Percentiles rank a stretch among this genome's conserved stretches.
These are phyloP conservation scores for cucumber (Cucumis sativus) DNA, from an alignment of 306 rosid species.

Conservation along the genomic window Cucumber_9930_V3 NC_026657.2:6126001-6126500, in stretches of 20 bases:
- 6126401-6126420: conserved; percentile 76
- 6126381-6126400: conserved; percentile 15
- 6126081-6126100: background rate
- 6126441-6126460: conserved; percentile 49
- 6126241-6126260: background rate
- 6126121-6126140: background rate
- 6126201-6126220: background rate
- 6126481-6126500: conserved; percentile 78
- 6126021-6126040: background rate
- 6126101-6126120: background rate
- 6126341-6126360: conserved; percentile 14
- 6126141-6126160: background rate
- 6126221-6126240: background rate
- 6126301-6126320: conserved; percentile 11
- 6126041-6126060: background rate
- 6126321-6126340: conserved; percentile 14
- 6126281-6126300: background rate
- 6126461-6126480: conserved; percentile 64
- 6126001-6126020: background rate
- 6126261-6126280: background rate
- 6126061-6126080: background rate
- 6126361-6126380: conserved; percentile 15
- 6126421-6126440: conserved; percentile 52
- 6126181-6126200: background rate
- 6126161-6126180: background rate